Evolutionary conservation across 2,329 filamentous ascomycete genomes (phyloP).

Genomic region (Colletotrichum tamarilloi): DNA sequence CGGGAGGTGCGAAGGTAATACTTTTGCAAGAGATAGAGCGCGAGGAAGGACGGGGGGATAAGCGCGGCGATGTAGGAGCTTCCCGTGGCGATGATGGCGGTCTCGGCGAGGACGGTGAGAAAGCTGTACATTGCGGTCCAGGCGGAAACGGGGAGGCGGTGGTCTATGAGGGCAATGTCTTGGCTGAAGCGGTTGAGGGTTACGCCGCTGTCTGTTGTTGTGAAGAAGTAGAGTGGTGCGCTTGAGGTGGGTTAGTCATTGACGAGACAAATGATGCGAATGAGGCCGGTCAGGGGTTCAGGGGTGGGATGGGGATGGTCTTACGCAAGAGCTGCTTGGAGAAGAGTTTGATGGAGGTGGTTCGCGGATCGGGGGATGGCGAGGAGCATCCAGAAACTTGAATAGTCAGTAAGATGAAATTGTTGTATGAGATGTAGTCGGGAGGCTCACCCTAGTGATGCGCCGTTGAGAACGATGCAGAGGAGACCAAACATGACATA

Average conservation of each 20-base stretch:
- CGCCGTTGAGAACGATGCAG: slow-evolving; percentile 38
- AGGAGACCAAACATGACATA: slow-evolving; percentile 41
- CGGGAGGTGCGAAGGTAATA: slow-evolving; percentile 67
- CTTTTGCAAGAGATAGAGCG: slow-evolving; percentile 58
- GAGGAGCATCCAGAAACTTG: slow-evolving; percentile 42
- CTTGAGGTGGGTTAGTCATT: background rate
- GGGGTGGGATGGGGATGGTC: background rate
- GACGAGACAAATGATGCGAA: background rate
- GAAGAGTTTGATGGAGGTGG: slow-evolving; percentile 39
- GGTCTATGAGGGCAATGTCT: slow-evolving; percentile 54
- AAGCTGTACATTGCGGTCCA: slow-evolving; percentile 9
- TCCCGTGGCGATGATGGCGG: slow-evolving; percentile 55
- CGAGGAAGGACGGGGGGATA: slow-evolving; percentile 53
- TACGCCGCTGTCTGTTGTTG: slow-evolving; percentile 47
- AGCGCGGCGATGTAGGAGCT: slow-evolving; percentile 55
- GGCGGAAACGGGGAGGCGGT: slow-evolving; percentile 47
- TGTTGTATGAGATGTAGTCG: slow-evolving; percentile 38
- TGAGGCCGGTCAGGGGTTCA: background rate
- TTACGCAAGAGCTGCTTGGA: slow-evolving; percentile 22
- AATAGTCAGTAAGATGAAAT: slow-evolving; percentile 33
- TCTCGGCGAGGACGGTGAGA: slow-evolving; percentile 53
- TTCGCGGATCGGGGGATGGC: slow-evolving; percentile 41
- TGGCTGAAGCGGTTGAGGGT: slow-evolving; percentile 54
- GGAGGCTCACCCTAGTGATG: slow-evolving; percentile 23
- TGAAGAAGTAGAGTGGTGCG: slow-evolving; percentile 43